Evolutionary conservation across 495 filamentous ascomycete genomes (phyloP), one percentile per base, ranked within the genome.

Genomic region (Lentithecium fluviatile): DNA sequence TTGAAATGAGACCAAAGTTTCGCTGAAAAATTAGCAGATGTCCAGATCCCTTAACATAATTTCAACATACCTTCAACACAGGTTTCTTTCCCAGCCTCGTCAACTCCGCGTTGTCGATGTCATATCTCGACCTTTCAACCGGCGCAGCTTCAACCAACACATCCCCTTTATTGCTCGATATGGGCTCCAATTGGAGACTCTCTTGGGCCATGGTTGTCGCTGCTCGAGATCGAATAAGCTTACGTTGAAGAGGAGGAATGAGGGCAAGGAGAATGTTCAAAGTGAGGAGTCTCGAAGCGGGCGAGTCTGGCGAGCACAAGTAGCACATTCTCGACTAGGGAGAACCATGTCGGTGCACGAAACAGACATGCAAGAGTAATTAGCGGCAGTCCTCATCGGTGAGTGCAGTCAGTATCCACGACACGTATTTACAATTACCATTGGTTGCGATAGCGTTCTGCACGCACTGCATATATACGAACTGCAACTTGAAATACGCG

Each of bases 1-100:
- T 80, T 5, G 78, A 76, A 45, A 82, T 65, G 51, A 79, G 71
- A 0, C 75, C 73, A 51, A 80, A 82, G 48, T 75, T 80, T n/a
- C 80, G 76, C 77, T 76, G 50, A 15, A 49, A 50, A 32, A n/a
- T 43, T 24, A 4, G 34, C 20, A 47, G 2, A 54, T 25, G 2
- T 13, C 21, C 26, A 36, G 17, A 15, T 32, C 29, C 11, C 25
- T 2, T 19, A 15, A 21, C 29, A 20, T 1, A 19, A n/a, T 8
- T 10, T 17, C 8, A 13, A 52, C 46, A 15, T 40, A 73, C 75
- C 71, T 76, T 78, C 40, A 82, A 67, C 15, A 81, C 76, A 0
- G 75, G 73, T 45, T 79, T 79, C 62, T 82, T 82, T 1, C 81
- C 81, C 49, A 83, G 69, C 3, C 75, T 74, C 12, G 74, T 75